Evolutionary conservation across 148 eudicot genomes (phyloP), one percentile per base, ranked within the genome.

Genomic region (Amaranthus palmeri): DNA sequence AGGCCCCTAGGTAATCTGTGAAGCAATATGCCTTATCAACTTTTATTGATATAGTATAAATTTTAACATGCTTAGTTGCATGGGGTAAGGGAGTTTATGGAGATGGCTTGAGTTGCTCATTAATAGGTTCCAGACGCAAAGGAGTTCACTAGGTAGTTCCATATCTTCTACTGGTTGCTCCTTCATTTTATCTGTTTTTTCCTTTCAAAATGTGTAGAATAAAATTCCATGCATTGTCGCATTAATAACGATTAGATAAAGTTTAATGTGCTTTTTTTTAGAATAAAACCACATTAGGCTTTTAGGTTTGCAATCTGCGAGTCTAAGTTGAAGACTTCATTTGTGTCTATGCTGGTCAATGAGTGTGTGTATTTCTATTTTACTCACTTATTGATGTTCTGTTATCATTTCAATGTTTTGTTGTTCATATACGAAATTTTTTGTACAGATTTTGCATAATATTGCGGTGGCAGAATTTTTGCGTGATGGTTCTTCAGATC

Each of bases 401-500:
- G 1, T 65, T 18, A 4, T 56, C 12, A 17, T 45, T 70, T 70
- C 41, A 14, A 7, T 72, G 43, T 63, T 42, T 76, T 43, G 40
- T 65, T 66, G 67, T 55, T 79, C 46, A 58, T 60, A 46, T 68
- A 25, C 15, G 54, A 52, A 5, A 53, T 48, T 61, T 48, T 48
- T 46, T 60, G 69, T 74, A 70, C 83, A 93, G 98, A 83, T 93
- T 80, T 79, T 72, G 62, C 98, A 90, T 78, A 93, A 93, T 75
- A 77, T 86, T 81, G 92, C 91, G 58, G 77, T 90, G 76, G 81
- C 85, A 46, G 86, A 87, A 65, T 87, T 77, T 80, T 74, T 86
- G 74, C 88, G 85, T 48, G 87, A 88, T 88, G 96, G 92, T 41
- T 85, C 84, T 77, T 82, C 86, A 64, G 85, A 93, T 80, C 89